Conservation (phyloP, 495 filamentous ascomycete genomes). For the Stereocaulon alpinum region DNA sequence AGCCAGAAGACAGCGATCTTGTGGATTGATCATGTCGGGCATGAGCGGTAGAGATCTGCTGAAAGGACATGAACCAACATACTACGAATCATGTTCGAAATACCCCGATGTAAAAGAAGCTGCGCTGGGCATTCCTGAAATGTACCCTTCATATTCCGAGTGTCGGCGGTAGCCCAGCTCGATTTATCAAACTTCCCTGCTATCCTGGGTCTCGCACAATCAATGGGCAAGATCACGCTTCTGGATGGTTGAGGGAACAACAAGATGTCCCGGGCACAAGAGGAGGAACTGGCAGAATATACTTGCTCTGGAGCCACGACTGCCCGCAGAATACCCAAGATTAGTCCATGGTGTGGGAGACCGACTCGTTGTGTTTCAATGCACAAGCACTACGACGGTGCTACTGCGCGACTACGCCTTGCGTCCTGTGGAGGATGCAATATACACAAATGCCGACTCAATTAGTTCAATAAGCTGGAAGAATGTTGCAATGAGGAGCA, state of each 20-base stretch:
- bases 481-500: slow-evolving; percentile 21
- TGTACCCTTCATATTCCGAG: slow-evolving; percentile 45
- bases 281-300: slow-evolving; percentile 15
- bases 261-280: slow-evolving; percentile 29
- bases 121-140: slow-evolving; percentile 33
- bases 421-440: slow-evolving; percentile 37
- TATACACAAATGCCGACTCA: slow-evolving; percentile 24
- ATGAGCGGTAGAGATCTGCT: slow-evolving; percentile 31
- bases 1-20: too few species aligned
- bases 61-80: slow-evolving; percentile 45
- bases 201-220: slow-evolving; percentile 45
- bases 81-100: slow-evolving; percentile 40
- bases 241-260: slow-evolving; percentile 28
- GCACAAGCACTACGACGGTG: slow-evolving; percentile 58
- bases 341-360: slow-evolving; percentile 44
- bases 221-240: slow-evolving; percentile 46
- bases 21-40: too few species aligned
- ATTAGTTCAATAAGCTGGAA: slow-evolving; percentile 39
- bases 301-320: slow-evolving; percentile 50
- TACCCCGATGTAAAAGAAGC: slow-evolving; percentile 35
- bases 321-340: slow-evolving; percentile 59
- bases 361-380: slow-evolving; percentile 54
- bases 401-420: slow-evolving; percentile 40
- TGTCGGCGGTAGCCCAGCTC: slow-evolving; percentile 56
- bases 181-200: slow-evolving; percentile 48